Percentiles rank a stretch among this genome's conserved stretches.
Conservation (phyloP, 148 eudicot genomes). For the Silene uniflora region DNA sequence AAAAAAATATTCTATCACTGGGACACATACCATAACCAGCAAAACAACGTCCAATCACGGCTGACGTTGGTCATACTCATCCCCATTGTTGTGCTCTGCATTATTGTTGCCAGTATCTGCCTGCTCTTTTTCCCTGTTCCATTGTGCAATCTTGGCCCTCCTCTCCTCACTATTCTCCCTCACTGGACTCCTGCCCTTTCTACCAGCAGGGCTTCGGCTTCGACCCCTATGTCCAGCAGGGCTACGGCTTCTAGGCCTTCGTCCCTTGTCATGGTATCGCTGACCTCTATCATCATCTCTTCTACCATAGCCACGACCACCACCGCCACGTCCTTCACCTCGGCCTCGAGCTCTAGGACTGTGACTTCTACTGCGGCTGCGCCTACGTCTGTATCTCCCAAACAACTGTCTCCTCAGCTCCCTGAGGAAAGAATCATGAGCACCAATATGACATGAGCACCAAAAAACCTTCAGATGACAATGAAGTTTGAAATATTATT, state of each 20-base stretch:
- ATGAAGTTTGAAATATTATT: too few species aligned
- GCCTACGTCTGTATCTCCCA: conserved; percentile 71
- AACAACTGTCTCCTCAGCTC: conserved; percentile 85
- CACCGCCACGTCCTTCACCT: conserved; percentile 76
- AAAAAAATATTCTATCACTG: not conserved
- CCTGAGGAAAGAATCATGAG: conserved; percentile 18
- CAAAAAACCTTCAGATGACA: too few species aligned
- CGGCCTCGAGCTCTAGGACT: conserved; percentile 68
- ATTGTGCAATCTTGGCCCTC: conserved; percentile 95
- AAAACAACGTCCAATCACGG: conserved; percentile 10
- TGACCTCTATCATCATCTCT: conserved; percentile 70
- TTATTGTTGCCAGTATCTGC: conserved; percentile 39
- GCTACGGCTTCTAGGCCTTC: conserved; percentile 90
- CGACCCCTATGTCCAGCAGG: conserved; percentile 87
- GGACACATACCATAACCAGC: conserved; percentile 42
- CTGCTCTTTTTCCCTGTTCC: conserved; percentile 88
- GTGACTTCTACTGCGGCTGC: conserved; percentile 70
- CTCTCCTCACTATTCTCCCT: conserved; percentile 95
- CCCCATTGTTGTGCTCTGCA: conserved; percentile 27
- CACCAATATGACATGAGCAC: too few species aligned
- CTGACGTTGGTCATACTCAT: conserved; percentile 24
- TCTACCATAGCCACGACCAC: conserved; percentile 70
- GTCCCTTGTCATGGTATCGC: conserved; percentile 57
- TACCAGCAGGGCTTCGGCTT: conserved; percentile 83
- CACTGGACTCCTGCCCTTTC: conserved; percentile 66